These are phyloP conservation scores for Eucalyptus shirleyi DNA, from an alignment of 345 rosid species.

Conservation along the genomic window DNA sequence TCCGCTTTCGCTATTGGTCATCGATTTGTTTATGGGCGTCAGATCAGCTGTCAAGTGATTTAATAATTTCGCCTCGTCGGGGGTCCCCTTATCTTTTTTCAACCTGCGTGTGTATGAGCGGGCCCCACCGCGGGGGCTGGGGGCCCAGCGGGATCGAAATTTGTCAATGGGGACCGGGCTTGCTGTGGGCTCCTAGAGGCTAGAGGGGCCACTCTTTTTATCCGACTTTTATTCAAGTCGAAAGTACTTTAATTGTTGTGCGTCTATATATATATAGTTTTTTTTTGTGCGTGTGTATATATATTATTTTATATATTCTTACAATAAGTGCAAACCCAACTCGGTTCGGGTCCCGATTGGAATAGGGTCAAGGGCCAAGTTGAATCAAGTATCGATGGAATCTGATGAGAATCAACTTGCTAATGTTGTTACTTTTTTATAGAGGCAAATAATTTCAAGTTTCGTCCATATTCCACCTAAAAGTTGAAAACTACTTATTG, in stretches of 20 bases:
- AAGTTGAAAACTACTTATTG: neutral
- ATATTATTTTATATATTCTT: neutral
- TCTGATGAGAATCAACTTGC: accelerated
- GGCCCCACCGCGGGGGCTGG: neutral
- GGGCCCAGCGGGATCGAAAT: neutral
- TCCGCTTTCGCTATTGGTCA: neutral
- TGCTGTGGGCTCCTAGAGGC: neutral
- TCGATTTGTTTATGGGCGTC: neutral
- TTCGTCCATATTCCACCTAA: no score
- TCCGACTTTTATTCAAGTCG: neutral
- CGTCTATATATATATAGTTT: neutral
- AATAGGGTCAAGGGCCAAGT: neutral
- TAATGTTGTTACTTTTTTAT: neutral
- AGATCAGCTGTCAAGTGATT: neutral
- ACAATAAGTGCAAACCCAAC: neutral
- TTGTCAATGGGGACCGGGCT: neutral
- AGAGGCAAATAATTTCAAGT: neutral
- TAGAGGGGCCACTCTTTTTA: neutral
- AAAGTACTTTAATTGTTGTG: neutral
- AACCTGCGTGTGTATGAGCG: neutral
- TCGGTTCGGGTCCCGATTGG: accelerated
- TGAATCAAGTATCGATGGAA: neutral
- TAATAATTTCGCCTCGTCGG: neutral
- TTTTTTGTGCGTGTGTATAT: neutral
- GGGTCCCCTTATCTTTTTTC: neutral